Evolutionary conservation across 192 early-diverging fungal species (phyloP), one percentile per base, ranked within the genome.

Genomic region (Rhizoclosmatium sp.): DNA sequence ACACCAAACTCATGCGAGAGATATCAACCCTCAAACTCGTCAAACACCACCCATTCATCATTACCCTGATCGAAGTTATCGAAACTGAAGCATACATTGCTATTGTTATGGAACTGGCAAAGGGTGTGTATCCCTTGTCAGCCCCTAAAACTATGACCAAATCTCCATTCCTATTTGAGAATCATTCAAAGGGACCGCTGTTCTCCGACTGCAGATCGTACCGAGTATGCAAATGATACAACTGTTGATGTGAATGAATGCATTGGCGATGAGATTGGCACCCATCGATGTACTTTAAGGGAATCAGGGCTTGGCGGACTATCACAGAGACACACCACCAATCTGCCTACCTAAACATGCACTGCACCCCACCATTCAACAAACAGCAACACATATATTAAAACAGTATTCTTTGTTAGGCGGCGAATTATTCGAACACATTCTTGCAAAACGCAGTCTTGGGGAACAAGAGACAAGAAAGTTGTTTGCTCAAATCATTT

Each of bases 81-180:
- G 98, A 99, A 82, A 97, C 96, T 3, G 95, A 95, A 67, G 85
- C 92, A 71, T 97, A 98, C 81, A 97, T 99, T 84, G 98, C 97
- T 46, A 97, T 99, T 79, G 93, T 98, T 39, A 92, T 98, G 82
- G 96, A 98, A 83, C 97, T 78, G 10, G 72, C 72, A 21, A 75
- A 60, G 47, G 71, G 45, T 67, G 16, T 16, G 51, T 12, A 16
- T 16, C 16, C 51, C 51, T 31, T 31, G 31, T 31, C 31, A 31
- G 31, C 31, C 31, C 31, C 31, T 31, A 31, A 31, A n/a, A 56
- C 9, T 14, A 56, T 14, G 9, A 56, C 54, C 54, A n/a, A 14
- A 56, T 56, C 9, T 56, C 54, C 54, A n/a, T 56, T 31, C 31
- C 31, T 31, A 31, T 31, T 31, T 31, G 31, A 31, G 31, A 31